Conservation (phyloP, 352 stramenopile species). For the Globisporangium yorkense region DNA sequence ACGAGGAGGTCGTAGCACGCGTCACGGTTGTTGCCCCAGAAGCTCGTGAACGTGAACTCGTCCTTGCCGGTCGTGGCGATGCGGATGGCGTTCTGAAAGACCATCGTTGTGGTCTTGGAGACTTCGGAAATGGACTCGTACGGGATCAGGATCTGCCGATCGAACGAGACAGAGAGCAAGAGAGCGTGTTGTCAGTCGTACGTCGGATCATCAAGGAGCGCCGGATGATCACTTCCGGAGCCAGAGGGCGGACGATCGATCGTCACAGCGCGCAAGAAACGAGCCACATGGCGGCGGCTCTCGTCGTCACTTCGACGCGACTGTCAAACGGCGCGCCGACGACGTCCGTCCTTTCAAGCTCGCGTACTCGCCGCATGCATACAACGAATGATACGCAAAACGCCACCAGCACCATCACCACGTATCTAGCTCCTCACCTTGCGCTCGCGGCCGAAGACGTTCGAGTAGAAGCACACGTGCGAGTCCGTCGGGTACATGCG, state of each 20-base stretch:
- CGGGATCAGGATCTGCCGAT: conserved; percentile 62
- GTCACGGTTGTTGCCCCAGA: conserved; percentile 82
- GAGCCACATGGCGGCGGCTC: conserved; percentile 3
- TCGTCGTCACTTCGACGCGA: not conserved
- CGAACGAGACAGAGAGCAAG: not conserved
- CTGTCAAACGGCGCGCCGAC: no score
- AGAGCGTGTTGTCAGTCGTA: conserved; percentile 3
- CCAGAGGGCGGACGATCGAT: conserved; percentile 6
- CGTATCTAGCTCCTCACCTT: conserved; percentile 37
- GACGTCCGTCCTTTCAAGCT: not conserved
- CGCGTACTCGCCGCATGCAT: not conserved
- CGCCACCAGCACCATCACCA: no score
- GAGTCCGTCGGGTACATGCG: conserved; percentile 84
- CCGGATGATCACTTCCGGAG: conserved; percentile 6
- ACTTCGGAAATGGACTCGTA: conserved; percentile 80
- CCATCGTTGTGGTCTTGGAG: conserved; percentile 76
- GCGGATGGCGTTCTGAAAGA: conserved; percentile 75
- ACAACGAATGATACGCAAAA: conserved; percentile 3
- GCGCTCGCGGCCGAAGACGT: conserved; percentile 81
- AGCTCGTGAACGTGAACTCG: conserved; percentile 84
- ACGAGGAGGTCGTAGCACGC: conserved; percentile 70
- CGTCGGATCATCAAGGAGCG: not conserved
- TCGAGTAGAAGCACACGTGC: conserved; percentile 86
- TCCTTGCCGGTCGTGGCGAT: conserved; percentile 55
- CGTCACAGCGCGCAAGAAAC: conserved; percentile 7